Evolutionary conservation across 139 green algal genomes (phyloP).

Genomic region (Asterochloris sp.): DNA sequence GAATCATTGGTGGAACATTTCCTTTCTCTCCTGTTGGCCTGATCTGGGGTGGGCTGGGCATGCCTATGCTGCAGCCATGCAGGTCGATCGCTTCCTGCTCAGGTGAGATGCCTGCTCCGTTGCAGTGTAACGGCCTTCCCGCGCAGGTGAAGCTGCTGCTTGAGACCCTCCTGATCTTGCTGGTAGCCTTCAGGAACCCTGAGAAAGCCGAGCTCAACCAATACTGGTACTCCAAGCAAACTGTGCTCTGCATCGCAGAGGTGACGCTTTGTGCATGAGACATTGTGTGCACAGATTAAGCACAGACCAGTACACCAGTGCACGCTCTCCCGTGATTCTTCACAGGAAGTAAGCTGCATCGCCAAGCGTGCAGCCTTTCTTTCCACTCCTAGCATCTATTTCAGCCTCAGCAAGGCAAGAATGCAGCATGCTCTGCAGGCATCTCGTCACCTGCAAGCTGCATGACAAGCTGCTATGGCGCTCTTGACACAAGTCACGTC

Average conservation of each 20-base stretch:
- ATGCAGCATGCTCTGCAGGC: neutral
- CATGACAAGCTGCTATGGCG: no score
- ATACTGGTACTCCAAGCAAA: conserved; percentile 53
- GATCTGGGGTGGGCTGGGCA: no score
- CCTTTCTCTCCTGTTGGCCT: no score
- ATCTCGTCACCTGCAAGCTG: neutral
- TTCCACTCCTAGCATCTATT: conserved; percentile 64
- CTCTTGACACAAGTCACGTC: neutral
- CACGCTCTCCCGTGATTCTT: neutral
- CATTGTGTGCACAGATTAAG: neutral
- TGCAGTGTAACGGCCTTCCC: no score
- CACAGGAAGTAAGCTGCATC: conserved; percentile 36
- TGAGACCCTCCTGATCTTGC: no score
- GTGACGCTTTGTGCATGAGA: conserved; percentile 16
- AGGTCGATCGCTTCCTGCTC: no score
- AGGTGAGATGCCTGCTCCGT: no score
- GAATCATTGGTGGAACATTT: no score
- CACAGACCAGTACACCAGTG: neutral
- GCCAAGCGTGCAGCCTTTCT: conserved; percentile 41
- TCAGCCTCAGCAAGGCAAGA: conserved; percentile 46
- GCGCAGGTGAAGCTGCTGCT: no score
- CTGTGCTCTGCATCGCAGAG: conserved; percentile 37
- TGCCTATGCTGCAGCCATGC: no score
- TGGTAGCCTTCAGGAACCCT: conserved; percentile 18
- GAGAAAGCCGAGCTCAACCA: conserved; percentile 59